Percentiles rank a stretch among this genome's conserved stretches.
These are phyloP conservation scores for Russula brevipes DNA, from an alignment of 768 basidiomycete species.

Conservation along the genomic window DNA sequence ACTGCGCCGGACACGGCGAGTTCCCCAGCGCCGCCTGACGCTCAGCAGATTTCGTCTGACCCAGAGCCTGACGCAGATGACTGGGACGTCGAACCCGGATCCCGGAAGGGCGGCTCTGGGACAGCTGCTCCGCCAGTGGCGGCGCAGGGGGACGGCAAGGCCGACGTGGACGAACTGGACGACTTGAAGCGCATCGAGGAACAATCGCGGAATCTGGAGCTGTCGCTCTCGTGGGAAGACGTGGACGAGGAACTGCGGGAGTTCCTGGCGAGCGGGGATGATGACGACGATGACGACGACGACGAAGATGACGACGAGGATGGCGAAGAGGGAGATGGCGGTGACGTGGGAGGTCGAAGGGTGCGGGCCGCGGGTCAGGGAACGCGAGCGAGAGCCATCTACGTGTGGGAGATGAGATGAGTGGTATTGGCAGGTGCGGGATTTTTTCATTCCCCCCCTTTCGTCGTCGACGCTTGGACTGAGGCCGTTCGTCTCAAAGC, in stretches of 20 bases:
- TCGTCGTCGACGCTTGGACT: conserved; percentile 4
- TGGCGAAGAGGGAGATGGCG: conserved; percentile 40
- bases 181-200: conserved; percentile 20
- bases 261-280: conserved; percentile 22
- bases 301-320: conserved; percentile 30
- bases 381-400: conserved; percentile 49
- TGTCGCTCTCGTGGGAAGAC: conserved; percentile 23
- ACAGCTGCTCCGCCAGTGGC: conserved; percentile 17
- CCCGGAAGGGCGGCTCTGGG: conserved; percentile 26
- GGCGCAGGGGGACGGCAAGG: conserved; percentile 19
- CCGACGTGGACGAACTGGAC: conserved; percentile 25
- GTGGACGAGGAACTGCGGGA: conserved; percentile 22
- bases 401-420: conserved; percentile 44
- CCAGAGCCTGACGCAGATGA: conserved; percentile 64
- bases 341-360: conserved; percentile 20
- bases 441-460: not conserved
- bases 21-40: conserved; percentile 41
- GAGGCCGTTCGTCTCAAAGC: conserved; percentile 23
- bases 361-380: not conserved
- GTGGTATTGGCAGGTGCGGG: conserved; percentile 42
- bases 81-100: conserved; percentile 47
- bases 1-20: conserved; percentile 37
- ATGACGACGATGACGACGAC: conserved; percentile 17
- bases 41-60: conserved; percentile 56
- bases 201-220: conserved; percentile 16